These are phyloP conservation scores for Umbelopsis ramanniana DNA, from an alignment of 192 early-diverging fungal genomes.

Conservation along the genomic window DNA sequence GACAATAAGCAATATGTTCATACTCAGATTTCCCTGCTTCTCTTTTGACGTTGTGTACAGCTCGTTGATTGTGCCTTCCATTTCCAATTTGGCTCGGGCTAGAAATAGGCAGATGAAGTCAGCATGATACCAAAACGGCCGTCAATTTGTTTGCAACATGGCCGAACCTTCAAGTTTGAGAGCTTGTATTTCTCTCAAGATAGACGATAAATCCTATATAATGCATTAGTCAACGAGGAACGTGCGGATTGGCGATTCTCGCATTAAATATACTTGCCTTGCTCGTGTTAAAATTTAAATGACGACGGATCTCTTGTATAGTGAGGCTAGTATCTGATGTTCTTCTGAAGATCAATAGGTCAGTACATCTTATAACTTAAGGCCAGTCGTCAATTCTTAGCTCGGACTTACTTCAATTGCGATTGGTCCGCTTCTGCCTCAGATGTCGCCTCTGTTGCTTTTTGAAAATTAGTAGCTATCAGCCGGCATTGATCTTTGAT, in stretches of 20 bases:
- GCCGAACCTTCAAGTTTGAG: neutral
- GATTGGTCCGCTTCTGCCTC: too few relatives aligned
- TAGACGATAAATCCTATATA: neutral
- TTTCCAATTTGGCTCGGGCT: neutral
- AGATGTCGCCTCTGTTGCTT: too few relatives aligned
- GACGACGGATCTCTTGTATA: neutral
- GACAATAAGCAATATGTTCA: neutral
- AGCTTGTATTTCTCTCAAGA: neutral
- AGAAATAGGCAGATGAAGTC: neutral
- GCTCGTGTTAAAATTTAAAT: neutral
- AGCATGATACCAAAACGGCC: neutral
- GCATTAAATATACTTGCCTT: neutral
- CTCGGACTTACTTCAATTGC: too few relatives aligned
- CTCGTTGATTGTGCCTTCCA: neutral
- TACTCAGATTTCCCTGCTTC: neutral
- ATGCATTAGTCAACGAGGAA: neutral
- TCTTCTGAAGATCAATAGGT: neutral
- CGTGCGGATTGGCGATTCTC: neutral
- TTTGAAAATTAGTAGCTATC: too few relatives aligned
- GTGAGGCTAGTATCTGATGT: too few relatives aligned
- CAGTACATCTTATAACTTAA: too few relatives aligned
- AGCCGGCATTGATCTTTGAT: too few relatives aligned
- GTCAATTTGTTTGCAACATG: neutral
- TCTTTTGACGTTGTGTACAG: neutral
- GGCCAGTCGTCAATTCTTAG: too few relatives aligned